phyloP scores from a whole-genome alignment of 352 stramenopile species.

The Thraustotheca clavata region DNA sequence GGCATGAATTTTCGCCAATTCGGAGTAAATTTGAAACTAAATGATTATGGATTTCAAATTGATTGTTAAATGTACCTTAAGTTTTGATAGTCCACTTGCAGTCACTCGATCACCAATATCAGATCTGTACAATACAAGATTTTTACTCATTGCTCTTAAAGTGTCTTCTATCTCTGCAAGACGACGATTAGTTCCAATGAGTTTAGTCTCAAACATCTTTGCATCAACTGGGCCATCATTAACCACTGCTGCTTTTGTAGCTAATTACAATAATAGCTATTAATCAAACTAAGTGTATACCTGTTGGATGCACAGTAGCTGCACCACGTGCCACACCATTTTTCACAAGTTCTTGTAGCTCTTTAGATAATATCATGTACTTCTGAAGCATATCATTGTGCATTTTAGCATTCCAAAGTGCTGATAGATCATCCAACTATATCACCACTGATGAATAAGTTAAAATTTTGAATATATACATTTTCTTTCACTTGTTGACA shows the following conservation, averaged over 20 bases:
- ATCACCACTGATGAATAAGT: background rate
- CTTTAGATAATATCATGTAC: slow-evolving; percentile 5
- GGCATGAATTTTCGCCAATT: slow-evolving; percentile 20
- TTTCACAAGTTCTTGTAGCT: slow-evolving; percentile 2
- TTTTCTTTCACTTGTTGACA: background rate
- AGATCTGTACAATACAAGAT: slow-evolving; percentile 10
- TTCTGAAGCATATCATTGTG: slow-evolving; percentile 5
- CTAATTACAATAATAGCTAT: background rate
- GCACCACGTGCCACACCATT: background rate
- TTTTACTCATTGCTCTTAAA: slow-evolving; percentile 10
- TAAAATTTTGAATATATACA: background rate
- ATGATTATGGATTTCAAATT: background rate
- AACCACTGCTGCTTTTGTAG: background rate
- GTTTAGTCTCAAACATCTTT: slow-evolving; percentile 22
- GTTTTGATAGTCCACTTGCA: slow-evolving; percentile 13
- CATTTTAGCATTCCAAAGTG: slow-evolving; percentile 19
- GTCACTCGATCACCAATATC: slow-evolving; percentile 17
- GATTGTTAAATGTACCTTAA: slow-evolving; percentile 1
- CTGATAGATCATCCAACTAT: slow-evolving; percentile 16
- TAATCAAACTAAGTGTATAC: background rate
- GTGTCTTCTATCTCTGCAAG: slow-evolving; percentile 18
- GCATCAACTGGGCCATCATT: background rate
- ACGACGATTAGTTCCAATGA: slow-evolving; percentile 16
- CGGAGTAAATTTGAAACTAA: slow-evolving; percentile 21
- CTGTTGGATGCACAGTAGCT: background rate